Evolutionary conservation across 1,139 yeast species (phyloP).

Genomic region (Eremothecium cymbalariae): DNA sequence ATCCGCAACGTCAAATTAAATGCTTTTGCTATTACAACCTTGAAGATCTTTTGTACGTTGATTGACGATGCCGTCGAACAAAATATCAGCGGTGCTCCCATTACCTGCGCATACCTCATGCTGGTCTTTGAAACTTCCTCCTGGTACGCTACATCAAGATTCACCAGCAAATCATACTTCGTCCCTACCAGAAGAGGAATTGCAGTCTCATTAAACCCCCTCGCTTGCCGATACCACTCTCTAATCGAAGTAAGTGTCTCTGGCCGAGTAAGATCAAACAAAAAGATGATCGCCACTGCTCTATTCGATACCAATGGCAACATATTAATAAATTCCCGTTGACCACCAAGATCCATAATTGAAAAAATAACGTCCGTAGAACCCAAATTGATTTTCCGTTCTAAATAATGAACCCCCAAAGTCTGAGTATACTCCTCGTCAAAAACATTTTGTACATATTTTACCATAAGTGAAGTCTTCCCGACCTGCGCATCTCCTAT

Average conservation of each 20-base stretch:
- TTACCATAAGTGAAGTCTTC: conserved; percentile 92
- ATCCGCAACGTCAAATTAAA: conserved; percentile 78
- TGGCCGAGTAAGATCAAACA: conserved; percentile 87
- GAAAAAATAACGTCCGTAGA: conserved; percentile 87
- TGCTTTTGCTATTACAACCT: conserved; percentile 83
- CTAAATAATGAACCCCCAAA: conserved; percentile 92
- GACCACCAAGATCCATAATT: conserved; percentile 97
- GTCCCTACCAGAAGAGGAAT: conserved; percentile 92
- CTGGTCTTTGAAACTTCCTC: conserved; percentile 80
- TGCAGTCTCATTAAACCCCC: conserved; percentile 87
- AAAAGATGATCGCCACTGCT: conserved; percentile 85
- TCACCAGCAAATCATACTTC: conserved; percentile 82
- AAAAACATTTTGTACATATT: conserved; percentile 89
- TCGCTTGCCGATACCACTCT: conserved; percentile 92
- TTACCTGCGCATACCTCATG: conserved; percentile 78
- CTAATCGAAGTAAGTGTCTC: conserved; percentile 78
- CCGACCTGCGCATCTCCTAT: conserved; percentile 99
- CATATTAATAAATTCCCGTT: conserved; percentile 93
- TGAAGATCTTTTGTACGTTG: conserved; percentile 90
- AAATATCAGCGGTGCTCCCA: conserved; percentile 85
- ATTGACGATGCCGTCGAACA: conserved; percentile 91
- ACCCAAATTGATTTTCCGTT: conserved; percentile 75
- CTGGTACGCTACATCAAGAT: conserved; percentile 73
- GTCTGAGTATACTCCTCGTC: conserved; percentile 93
- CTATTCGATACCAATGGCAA: conserved; percentile 87